A percentile compares a stretch with the other conserved stretches of the same genome.
These are phyloP conservation scores for Aspergillus fijiensis DNA, from an alignment of 2,329 filamentous ascomycete genomes.

Conservation along the genomic window DNA sequence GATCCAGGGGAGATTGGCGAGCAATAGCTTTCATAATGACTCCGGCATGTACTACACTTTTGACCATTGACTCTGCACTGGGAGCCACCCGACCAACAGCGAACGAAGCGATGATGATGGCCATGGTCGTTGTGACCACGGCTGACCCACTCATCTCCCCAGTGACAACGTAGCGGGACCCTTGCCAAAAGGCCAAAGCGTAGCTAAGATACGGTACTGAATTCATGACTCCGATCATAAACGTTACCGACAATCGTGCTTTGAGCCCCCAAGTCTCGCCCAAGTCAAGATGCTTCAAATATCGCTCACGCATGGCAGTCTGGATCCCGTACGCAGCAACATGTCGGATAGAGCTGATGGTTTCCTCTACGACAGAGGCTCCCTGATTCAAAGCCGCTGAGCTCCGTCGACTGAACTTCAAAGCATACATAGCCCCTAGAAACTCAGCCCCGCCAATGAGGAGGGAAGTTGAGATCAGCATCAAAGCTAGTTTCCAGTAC, in stretches of 20 bases:
- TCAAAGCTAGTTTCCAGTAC: slow-evolving; percentile 8
- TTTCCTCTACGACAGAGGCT: neutral
- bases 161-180: slow-evolving; percentile 28
- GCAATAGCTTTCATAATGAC: slow-evolving; percentile 44
- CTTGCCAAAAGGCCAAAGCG: slow-evolving; percentile 54
- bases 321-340: neutral
- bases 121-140: neutral
- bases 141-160: slow-evolving; percentile 20
- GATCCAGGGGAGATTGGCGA: slow-evolving; percentile 37
- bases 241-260: neutral
- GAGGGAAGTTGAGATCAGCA: neutral
- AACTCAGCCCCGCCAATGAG: neutral
- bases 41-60: neutral
- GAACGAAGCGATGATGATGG: neutral
- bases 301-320: slow-evolving; percentile 25
- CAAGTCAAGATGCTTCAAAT: neutral
- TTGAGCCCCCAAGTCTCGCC: neutral
- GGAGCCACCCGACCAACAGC: neutral
- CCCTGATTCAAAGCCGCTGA: neutral
- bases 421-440: neutral
- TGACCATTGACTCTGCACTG: neutral
- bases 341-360: neutral
- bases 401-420: neutral
- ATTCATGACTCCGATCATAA: neutral
- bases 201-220: slow-evolving; percentile 55